Evolutionary conservation across 768 basidiomycete species (phyloP), one percentile per base, ranked within the genome.

Genomic region (Mycena kentingensis): DNA sequence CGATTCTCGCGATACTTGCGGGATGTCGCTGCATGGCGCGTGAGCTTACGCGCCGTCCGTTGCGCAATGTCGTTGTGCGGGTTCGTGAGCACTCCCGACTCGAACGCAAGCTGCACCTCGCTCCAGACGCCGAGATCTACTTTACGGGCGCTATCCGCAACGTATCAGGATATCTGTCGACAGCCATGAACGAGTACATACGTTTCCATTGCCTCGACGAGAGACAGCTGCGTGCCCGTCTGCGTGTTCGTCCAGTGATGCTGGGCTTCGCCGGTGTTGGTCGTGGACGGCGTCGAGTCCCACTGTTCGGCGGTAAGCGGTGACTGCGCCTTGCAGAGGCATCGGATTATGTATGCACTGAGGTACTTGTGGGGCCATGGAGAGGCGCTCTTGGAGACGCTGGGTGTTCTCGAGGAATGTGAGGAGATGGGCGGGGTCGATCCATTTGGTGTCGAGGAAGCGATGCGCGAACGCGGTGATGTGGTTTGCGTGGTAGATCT

Each of bases 211-310:
- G 53, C 63, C 28, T 64, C 63, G 22, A 64, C 46, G 21, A 56
- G 45, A 8, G 63, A 43, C 7, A 56, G 55, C 24, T 49, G 42
- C 16, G 52, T 60, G 15, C 63, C 58, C 1, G 55, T 64, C 12
- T 58, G 52, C 12, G 21, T 45, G 29, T 62, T 62, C 2, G 63
- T 64, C 55, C 54, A 64, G 35, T 60, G 54, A 37, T 64, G 63
- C 46, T 60, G 60, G 15, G 41, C 31, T 48, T 61, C 52, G 11
- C 57, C 60, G 7, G 58, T 31, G 47, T 62, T 64, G 0, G 63
- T 64, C 19, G 60, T 64, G 1, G 58, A 27, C 2, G 55, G 55
- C 6, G 52, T 60, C 3, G 51, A 39, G 5, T 55, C 54, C 55
- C 58, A 64, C 28, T 64, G 50, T 4, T 59, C 36, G 4, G 60